These are phyloP conservation scores for Cladosporium velox DNA, from an alignment of 2,329 filamentous ascomycete species.

Conservation along the genomic window DNA sequence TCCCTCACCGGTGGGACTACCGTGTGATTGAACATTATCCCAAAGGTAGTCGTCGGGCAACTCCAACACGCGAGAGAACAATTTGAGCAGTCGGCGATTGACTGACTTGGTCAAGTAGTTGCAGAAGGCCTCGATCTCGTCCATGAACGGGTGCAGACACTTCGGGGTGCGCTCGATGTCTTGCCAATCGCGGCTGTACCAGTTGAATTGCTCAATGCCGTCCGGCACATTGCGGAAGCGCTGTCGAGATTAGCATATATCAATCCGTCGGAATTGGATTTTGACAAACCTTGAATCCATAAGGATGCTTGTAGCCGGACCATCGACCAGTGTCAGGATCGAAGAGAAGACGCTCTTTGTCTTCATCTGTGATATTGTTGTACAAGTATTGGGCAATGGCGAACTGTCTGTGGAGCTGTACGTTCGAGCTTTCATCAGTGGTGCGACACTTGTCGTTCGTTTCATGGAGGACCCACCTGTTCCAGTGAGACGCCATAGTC, in stretches of 20 bases:
- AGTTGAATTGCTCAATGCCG: conserved; percentile 59
- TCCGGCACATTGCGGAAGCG: conserved; percentile 48
- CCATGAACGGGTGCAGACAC: conserved; percentile 54
- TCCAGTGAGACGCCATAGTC: conserved; percentile 55
- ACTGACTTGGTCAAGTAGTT: conserved; percentile 53
- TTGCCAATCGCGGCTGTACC: conserved; percentile 52
- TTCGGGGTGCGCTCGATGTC: conserved; percentile 46
- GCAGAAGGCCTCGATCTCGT: conserved; percentile 51
- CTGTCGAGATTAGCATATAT: conserved; percentile 15
- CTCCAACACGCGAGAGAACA: conserved; percentile 49
- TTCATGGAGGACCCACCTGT: conserved; percentile 28
- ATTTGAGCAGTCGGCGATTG: conserved; percentile 42
- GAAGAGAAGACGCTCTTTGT: conserved; percentile 52
- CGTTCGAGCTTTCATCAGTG: background rate
- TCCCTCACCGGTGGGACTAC: conserved; percentile 46
- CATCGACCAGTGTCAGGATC: conserved; percentile 51
- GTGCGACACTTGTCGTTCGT: background rate
- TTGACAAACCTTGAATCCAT: conserved; percentile 41
- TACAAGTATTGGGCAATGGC: conserved; percentile 54
- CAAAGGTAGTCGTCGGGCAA: conserved; percentile 49
- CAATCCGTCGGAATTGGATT: background rate
- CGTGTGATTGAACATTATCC: conserved; percentile 47
- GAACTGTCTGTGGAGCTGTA: conserved; percentile 52
- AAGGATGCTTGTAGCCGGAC: conserved; percentile 55
- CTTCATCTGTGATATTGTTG: conserved; percentile 52